phyloP scores from a whole-genome alignment of 1,284 basidiomycete genomes.

The Hymenochaete sp. region DNA sequence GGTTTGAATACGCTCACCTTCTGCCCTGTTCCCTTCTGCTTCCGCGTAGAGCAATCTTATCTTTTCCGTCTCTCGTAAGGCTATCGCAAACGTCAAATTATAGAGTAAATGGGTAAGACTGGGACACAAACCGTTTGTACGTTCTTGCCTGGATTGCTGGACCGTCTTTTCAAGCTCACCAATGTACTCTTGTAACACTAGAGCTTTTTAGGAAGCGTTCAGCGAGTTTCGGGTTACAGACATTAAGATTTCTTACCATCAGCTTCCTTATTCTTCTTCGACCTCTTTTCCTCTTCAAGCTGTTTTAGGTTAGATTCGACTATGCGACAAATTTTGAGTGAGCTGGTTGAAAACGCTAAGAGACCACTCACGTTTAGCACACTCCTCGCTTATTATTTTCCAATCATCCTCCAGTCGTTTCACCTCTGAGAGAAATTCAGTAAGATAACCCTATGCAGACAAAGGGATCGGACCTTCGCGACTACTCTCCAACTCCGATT shows the following conservation, averaged over 20 bases:
- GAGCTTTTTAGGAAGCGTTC: no score
- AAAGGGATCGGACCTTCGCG: no score
- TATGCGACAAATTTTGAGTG: background rate
- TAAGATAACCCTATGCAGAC: no score
- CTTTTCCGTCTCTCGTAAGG: conserved; percentile 9
- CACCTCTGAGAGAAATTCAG: background rate
- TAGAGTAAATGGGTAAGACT: background rate
- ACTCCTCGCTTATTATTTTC: no score
- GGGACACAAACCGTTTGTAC: conserved; percentile 3
- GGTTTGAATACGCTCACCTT: conserved; percentile 4
- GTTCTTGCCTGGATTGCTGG: conserved; percentile 5
- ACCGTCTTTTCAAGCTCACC: conserved; percentile 3
- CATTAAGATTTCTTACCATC: no score
- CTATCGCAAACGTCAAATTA: background rate
- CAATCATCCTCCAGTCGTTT: background rate
- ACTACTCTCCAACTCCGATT: no score
- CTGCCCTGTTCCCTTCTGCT: conserved; percentile 10
- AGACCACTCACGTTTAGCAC: no score
- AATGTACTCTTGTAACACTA: background rate
- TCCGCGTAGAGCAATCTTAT: conserved; percentile 10
- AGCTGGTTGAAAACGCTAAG: background rate
- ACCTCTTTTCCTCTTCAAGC: background rate
- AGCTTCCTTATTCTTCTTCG: background rate
- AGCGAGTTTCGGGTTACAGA: no score
- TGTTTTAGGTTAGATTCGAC: conserved; percentile 3